These are phyloP conservation scores for Miscanthus lutarioriparius DNA, from an alignment of 176 grass and related monocot genomes.

Conservation along the genomic window DNA sequence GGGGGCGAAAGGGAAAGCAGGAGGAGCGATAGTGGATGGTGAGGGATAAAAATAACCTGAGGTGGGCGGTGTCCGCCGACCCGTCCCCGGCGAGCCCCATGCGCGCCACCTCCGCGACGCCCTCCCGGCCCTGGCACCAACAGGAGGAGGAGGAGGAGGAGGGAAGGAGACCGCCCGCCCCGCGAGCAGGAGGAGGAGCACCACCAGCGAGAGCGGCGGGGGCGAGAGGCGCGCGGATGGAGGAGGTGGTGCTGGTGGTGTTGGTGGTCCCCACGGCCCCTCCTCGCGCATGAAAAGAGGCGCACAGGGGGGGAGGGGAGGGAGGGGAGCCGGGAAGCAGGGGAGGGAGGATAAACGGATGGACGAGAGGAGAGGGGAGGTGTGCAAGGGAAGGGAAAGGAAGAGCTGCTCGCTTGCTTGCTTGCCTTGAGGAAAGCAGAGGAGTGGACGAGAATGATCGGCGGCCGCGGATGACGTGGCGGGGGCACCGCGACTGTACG, in stretches of 20 bases:
- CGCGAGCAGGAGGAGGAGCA: neutral
- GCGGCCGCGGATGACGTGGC: slow-evolving; percentile 37
- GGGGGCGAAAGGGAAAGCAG: neutral
- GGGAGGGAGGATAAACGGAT: neutral
- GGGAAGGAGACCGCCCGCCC: neutral
- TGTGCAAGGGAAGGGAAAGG: neutral
- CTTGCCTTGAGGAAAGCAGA: neutral
- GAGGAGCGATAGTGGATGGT: too few relatives aligned
- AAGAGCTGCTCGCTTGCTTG: neutral
- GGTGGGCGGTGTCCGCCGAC: slow-evolving; percentile 10
- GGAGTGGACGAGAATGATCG: slow-evolving; percentile 48
- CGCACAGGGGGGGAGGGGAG: too few relatives aligned
- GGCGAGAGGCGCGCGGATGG: slow-evolving; percentile 10
- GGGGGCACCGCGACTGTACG: neutral
- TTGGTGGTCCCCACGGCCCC: slow-evolving; percentile 31
- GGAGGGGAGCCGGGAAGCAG: neutral
- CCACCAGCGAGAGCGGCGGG: neutral
- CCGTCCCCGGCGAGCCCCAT: slow-evolving; percentile 48
- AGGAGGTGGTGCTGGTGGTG: neutral
- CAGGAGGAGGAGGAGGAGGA: neutral
- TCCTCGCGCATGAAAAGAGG: slow-evolving; percentile 35
- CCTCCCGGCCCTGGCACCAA: neutral
- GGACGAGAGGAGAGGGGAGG: neutral
- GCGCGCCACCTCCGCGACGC: neutral
- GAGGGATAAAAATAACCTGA: slow-evolving; percentile 21